phyloP scores from a whole-genome alignment of 192 early-diverging fungal species.

The Dissophora globulifera region DNA sequence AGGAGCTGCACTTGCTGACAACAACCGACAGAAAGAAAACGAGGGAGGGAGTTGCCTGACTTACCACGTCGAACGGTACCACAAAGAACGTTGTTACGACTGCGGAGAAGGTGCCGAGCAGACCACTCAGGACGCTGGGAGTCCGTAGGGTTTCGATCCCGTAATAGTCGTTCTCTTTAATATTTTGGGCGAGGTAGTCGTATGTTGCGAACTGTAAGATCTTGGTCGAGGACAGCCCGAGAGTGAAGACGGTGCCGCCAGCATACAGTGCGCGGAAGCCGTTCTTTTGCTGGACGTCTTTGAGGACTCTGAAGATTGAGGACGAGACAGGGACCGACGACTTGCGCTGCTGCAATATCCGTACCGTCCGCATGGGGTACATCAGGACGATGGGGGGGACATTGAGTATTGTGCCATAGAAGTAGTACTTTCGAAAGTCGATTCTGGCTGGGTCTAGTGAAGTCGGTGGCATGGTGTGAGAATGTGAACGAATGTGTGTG shows the following conservation, averaged over 20 bases:
- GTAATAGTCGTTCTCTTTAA: constrained; percentile 33
- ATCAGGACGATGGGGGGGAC: constrained; percentile 49
- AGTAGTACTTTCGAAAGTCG: constrained; percentile 53
- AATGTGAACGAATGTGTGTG: not conserved
- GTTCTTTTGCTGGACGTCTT: constrained; percentile 45
- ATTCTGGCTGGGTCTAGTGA: constrained; percentile 36
- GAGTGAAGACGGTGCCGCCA: constrained; percentile 47
- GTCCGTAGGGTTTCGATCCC: constrained; percentile 18
- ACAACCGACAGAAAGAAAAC: not conserved
- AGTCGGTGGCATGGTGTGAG: constrained; percentile 36
- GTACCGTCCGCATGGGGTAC: constrained; percentile 55
- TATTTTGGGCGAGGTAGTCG: constrained; percentile 34
- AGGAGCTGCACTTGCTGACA: no score
- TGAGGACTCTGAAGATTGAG: constrained; percentile 50
- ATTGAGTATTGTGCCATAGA: constrained; percentile 53
- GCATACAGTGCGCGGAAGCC: constrained; percentile 47
- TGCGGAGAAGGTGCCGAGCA: constrained; percentile 49
- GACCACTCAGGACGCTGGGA: constrained; percentile 26
- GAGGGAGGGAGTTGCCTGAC: not conserved
- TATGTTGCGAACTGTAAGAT: constrained; percentile 55
- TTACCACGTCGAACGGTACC: constrained; percentile 54
- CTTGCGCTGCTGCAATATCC: constrained; percentile 49
- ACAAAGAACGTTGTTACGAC: constrained; percentile 49
- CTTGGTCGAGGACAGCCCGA: constrained; percentile 42
- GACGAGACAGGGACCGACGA: constrained; percentile 48